Percentiles rank a stretch among this genome's conserved stretches.
Conservation (phyloP, 108 stramenopile species). For the Nannochloropsis gaditana region DNA sequence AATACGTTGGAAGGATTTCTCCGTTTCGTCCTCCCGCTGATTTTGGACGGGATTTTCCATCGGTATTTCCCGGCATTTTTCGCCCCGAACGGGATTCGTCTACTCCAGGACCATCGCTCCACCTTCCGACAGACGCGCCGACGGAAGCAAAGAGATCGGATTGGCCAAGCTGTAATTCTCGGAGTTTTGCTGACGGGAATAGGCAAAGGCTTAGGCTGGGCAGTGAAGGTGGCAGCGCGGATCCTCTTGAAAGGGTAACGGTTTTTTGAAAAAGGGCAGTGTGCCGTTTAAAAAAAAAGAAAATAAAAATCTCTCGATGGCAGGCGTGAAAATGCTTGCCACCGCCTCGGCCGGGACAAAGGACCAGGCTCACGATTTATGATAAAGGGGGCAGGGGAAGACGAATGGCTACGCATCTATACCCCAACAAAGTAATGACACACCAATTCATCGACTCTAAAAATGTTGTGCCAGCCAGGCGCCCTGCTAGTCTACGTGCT, state of each 20-base stretch:
- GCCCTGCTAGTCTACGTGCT: no score
- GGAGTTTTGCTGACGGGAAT: neutral
- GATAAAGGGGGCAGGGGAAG: neutral
- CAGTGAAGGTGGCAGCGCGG: neutral
- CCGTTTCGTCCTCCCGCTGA: constrained; percentile 73
- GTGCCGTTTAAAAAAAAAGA: neutral
- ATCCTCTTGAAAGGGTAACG: neutral
- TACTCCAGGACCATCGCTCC: constrained; percentile 60
- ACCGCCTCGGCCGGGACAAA: no score
- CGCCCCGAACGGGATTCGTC: constrained; percentile 69
- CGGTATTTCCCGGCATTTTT: constrained; percentile 64
- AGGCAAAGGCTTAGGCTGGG: neutral
- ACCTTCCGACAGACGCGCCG: constrained; percentile 24
- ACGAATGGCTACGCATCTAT: neutral
- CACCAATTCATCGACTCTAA: no score
- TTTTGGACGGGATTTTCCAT: constrained; percentile 73
- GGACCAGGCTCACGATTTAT: no score
- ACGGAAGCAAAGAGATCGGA: constrained; percentile 25
- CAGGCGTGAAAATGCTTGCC: neutral
- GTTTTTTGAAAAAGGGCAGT: no score
- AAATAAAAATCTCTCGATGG: neutral
- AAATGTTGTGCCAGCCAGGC: no score
- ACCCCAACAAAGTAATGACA: neutral
- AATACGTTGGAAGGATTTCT: constrained; percentile 63
- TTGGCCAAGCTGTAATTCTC: neutral